phyloP scores from a whole-genome alignment of 2,329 filamentous ascomycete genomes.

The Sporothrix humicola region DNA sequence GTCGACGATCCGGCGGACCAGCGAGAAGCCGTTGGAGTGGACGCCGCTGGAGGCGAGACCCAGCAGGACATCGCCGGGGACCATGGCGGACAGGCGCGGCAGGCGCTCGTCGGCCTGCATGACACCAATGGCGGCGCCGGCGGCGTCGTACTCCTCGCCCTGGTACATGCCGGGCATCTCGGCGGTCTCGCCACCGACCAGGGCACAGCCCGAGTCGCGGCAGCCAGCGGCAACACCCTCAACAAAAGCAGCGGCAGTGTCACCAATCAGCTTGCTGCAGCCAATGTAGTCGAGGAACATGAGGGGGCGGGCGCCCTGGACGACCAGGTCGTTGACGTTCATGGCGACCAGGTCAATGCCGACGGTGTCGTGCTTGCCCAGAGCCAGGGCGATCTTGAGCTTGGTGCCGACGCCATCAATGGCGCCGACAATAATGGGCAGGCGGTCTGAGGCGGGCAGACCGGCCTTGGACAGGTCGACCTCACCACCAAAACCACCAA shows the following conservation, averaged over 20 bases:
- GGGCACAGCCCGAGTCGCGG: slow-evolving; percentile 79
- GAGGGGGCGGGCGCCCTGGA: slow-evolving; percentile 91
- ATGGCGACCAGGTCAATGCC: slow-evolving; percentile 97
- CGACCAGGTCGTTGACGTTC: slow-evolving; percentile 98
- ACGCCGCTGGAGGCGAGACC: slow-evolving; percentile 85
- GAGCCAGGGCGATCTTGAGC: slow-evolving; percentile 90
- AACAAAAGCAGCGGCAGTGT: slow-evolving; percentile 82
- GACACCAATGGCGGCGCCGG: slow-evolving; percentile 86
- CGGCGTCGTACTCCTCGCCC: slow-evolving; percentile 88
- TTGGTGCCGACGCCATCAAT: slow-evolving; percentile 98
- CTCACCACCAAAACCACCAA: slow-evolving; percentile 92
- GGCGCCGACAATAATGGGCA: slow-evolving; percentile 88
- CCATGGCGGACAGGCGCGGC: slow-evolving; percentile 77
- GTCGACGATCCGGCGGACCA: slow-evolving; percentile 89
- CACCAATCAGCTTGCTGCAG: slow-evolving; percentile 82
- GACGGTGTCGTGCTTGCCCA: slow-evolving; percentile 90
- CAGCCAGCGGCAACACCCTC: slow-evolving; percentile 89
- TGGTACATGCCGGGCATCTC: slow-evolving; percentile 98
- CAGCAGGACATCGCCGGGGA: slow-evolving; percentile 80
- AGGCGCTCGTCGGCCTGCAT: slow-evolving; percentile 73
- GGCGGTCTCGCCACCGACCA: slow-evolving; percentile 96
- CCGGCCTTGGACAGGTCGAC: slow-evolving; percentile 78
- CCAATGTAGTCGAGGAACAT: slow-evolving; percentile 99
- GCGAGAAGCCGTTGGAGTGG: slow-evolving; percentile 96
- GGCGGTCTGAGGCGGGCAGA: slow-evolving; percentile 73